Conservation (phyloP, 306 rosid species). For the Casuarina cunninghamiana region DNA sequence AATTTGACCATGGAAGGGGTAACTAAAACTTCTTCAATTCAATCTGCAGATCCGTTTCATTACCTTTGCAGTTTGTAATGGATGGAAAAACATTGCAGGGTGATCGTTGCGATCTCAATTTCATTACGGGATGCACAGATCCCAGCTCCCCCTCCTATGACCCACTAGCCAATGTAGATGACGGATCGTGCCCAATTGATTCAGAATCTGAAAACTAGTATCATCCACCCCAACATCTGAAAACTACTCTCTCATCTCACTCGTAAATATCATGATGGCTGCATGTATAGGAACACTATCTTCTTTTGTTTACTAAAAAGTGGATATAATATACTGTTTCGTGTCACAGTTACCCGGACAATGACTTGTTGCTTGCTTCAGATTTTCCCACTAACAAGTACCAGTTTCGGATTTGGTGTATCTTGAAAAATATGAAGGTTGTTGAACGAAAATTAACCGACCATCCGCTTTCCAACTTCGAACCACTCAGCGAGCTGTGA, state of each 20-base stretch:
- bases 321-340: not conserved
- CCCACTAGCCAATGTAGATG: constrained; percentile 89
- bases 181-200: constrained; percentile 72
- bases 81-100: constrained; percentile 53
- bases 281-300: constrained; percentile 8
- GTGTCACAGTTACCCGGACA: no score
- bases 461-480: no score
- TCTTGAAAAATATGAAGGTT: no score
- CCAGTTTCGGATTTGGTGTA: no score
- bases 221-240: constrained; percentile 2
- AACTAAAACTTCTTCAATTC: constrained; percentile 27
- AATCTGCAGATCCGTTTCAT: not conserved
- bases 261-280: not conserved
- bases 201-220: constrained; percentile 47
- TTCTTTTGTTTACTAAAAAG: constrained; percentile 5
- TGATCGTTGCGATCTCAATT: constrained; percentile 74
- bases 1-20: constrained; percentile 85
- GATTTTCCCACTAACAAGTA: not conserved
- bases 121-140: constrained; percentile 77
- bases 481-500: no score
- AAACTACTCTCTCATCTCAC: not conserved
- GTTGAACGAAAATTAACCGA: no score
- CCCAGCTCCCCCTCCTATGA: constrained; percentile 61
- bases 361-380: not conserved
- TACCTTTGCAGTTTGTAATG: not conserved